Conservation (phyloP, 495 filamentous ascomycete species). For the Penicillium cataractarum region DNA sequence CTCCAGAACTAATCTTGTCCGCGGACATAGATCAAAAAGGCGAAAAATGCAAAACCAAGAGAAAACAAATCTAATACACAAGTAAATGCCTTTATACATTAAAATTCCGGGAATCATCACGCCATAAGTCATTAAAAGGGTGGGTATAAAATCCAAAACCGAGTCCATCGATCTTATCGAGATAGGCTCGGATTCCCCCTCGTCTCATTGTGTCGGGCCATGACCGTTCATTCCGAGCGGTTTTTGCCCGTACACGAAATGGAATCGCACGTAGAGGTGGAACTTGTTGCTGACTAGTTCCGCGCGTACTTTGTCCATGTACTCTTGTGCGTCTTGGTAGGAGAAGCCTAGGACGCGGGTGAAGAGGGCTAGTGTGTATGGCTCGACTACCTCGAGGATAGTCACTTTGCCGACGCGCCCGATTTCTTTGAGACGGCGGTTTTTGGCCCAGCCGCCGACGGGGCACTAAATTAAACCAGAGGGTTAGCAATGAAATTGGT, state of each 20-base stretch:
- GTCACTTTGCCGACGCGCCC: conserved; percentile 44
- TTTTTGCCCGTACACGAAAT: conserved; percentile 46
- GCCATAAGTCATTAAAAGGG: conserved; percentile 18
- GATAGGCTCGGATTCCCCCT: no score
- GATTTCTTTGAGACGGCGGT: conserved; percentile 52
- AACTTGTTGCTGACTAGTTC: conserved; percentile 34
- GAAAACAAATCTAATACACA: conserved; percentile 13
- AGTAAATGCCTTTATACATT: conserved; percentile 17
- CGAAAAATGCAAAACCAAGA: not conserved
- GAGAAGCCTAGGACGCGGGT: conserved; percentile 56
- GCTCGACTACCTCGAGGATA: conserved; percentile 50
- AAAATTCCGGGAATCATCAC: conserved; percentile 20
- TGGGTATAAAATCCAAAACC: not conserved
- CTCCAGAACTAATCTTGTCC: not conserved
- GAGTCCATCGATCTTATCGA: not conserved
- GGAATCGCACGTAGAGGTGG: conserved; percentile 43
- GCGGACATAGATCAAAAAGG: not conserved
- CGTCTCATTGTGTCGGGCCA: not conserved
- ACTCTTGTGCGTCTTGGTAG: conserved; percentile 39
- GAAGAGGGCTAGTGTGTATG: conserved; percentile 57
- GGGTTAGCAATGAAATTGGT: not conserved
- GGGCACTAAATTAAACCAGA: conserved; percentile 32
- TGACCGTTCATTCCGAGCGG: conserved; percentile 30
- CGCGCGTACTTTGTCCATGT: conserved; percentile 38
- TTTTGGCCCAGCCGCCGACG: conserved; percentile 55